Conservation (phyloP, 2,329 filamentous ascomycete genomes). For the Pseudogymnoascus verrucosus region DNA sequence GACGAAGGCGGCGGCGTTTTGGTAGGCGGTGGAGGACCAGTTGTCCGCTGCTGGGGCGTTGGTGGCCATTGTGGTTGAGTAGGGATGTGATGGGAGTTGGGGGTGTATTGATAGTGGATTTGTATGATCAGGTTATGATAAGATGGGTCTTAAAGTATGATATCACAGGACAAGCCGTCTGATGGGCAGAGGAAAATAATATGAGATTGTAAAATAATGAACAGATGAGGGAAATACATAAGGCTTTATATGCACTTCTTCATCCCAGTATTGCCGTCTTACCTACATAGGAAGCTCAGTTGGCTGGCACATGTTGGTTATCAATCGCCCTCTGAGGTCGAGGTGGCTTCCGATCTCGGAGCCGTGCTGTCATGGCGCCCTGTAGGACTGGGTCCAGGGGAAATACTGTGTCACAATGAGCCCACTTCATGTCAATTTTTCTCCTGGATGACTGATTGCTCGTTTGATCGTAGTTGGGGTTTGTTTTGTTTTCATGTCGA, state of each 20-base stretch:
- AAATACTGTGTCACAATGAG: not conserved
- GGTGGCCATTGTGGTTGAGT: not conserved
- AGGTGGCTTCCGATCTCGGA: not conserved
- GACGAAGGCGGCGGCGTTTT: slow-evolving; percentile 54
- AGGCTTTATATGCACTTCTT: not conserved
- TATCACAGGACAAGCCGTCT: not conserved
- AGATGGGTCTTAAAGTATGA: not conserved
- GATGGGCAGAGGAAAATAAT: not conserved
- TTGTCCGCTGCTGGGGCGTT: not conserved
- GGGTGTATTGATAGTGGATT: not conserved
- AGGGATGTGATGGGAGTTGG: not conserved
- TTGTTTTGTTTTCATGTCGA: not conserved
- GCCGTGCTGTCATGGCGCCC: not conserved
- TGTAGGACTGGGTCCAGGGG: not conserved
- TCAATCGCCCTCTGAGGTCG: not conserved
- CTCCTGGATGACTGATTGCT: not conserved
- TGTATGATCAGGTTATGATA: not conserved
- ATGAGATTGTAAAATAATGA: not conserved
- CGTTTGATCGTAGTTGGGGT: not conserved
- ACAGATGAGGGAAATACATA: not conserved
- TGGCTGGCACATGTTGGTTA: not conserved
- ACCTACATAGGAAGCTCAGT: slow-evolving; percentile 2
- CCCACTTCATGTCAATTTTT: not conserved
- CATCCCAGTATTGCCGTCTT: not conserved
- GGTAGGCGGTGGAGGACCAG: slow-evolving; percentile 36